phyloP scores from a whole-genome alignment of 768 basidiomycete species.

The Tephrocybe sp. region DNA sequence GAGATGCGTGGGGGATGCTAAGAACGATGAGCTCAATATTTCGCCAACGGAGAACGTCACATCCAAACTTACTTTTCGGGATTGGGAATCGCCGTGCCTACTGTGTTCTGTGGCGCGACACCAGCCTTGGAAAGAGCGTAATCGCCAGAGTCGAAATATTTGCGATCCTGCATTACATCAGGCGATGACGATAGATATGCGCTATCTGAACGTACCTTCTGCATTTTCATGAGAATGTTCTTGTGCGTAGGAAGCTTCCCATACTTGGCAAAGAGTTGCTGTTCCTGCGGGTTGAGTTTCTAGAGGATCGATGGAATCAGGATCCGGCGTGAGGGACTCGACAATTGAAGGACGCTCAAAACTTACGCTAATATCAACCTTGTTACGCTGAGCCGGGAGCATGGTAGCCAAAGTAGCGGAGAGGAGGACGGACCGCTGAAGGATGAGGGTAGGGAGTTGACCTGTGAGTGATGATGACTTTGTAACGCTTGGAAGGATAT shows the following conservation, averaged over 20 bases:
- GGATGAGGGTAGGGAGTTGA: conserved; percentile 16
- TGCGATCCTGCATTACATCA: conserved; percentile 72
- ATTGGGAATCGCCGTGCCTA: conserved; percentile 97
- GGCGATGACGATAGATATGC: conserved; percentile 14
- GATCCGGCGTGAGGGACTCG: conserved; percentile 8
- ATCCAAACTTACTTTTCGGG: conserved; percentile 80
- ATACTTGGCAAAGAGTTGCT: conserved; percentile 92
- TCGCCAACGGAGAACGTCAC: conserved; percentile 3
- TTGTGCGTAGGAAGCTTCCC: conserved; percentile 94
- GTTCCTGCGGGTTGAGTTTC: conserved; percentile 87
- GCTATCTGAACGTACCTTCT: conserved; percentile 62
- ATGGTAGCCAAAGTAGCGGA: conserved; percentile 39
- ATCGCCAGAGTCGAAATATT: conserved; percentile 99
- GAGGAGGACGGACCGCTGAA: conserved; percentile 27
- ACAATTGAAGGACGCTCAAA: conserved; percentile 1
- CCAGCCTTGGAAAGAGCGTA: conserved; percentile 97
- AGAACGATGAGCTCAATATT: conserved; percentile 15
- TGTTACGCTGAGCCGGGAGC: conserved; percentile 82
- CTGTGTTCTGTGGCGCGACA: conserved; percentile 79
- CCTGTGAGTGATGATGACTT: conserved; percentile 17
- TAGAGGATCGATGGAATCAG: conserved; percentile 34
- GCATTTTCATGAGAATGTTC: conserved; percentile 92
- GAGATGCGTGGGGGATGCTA: conserved; percentile 90
- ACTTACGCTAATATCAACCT: conserved; percentile 91
- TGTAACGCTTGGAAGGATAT: conserved; percentile 15